Percentiles rank a stretch among this genome's conserved stretches.
phyloP scores from a whole-genome alignment of 129 eudicot genomes.

The Smallanthus sonchifolius region DNA sequence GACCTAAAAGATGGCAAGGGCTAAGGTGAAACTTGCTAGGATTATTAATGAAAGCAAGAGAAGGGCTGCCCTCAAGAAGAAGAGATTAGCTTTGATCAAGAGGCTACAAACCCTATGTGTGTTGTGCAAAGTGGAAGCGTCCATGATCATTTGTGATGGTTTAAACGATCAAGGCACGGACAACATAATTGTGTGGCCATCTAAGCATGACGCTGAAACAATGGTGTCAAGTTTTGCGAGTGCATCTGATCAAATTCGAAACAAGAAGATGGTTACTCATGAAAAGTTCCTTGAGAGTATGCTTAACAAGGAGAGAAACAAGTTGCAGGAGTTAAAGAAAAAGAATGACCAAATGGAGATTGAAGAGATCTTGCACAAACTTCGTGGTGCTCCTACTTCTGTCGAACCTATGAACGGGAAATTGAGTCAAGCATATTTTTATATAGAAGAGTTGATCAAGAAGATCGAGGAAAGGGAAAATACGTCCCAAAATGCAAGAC shows the following conservation, averaged over 20 bases:
- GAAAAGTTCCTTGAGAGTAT: neutral
- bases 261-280: neutral
- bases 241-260: neutral
- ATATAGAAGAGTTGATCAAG: neutral
- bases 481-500: neutral
- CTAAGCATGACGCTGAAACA: neutral
- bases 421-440: neutral
- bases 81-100: slow-evolving; percentile 3
- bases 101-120: neutral
- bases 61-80: slow-evolving; percentile 5
- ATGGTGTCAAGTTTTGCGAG: neutral
- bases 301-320: neutral
- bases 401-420: neutral
- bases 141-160: neutral
- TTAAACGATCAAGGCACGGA: neutral
- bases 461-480: neutral
- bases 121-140: neutral
- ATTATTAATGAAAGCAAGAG: slow-evolving; percentile 4
- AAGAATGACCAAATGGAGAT: slow-evolving; percentile 3
- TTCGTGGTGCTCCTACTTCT: neutral
- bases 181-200: slow-evolving; percentile 1
- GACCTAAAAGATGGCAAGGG: slow-evolving; percentile 7
- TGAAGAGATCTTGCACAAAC: slow-evolving; percentile 13
- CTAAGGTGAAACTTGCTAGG: slow-evolving; percentile 7
- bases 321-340: neutral